Evolutionary conservation across 2,329 filamentous ascomycete genomes (phyloP), one percentile per base, ranked within the genome.

Genomic region (Colletotrichum sp.): DNA sequence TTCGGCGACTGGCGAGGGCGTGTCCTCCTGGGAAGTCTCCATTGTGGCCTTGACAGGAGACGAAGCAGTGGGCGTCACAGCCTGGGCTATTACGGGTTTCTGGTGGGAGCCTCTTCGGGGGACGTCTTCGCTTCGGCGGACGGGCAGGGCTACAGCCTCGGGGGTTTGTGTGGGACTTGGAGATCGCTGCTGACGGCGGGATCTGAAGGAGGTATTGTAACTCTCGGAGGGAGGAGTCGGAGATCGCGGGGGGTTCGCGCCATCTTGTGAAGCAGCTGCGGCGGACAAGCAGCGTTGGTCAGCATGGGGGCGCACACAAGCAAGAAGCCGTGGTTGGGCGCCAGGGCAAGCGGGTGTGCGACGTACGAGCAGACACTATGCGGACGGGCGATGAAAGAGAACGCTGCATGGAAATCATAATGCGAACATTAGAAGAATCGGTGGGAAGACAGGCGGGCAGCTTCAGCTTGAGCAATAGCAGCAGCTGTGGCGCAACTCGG

Each of bases 331-430:
- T 39, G n/a, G 64, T 55, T 72, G 64, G 36, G 63, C 57, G 69
- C 28, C 59, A 15, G 49, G 77, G 62, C 30, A 28, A 76, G 75
- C 65, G 70, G 52, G 59, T 62, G 71, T 55, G 76, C 64, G 79
- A 93, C 92, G 83, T 92, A 93, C 92, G 88, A 81, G 89, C 86
- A 84, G 90, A 89, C 79, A 89, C 87, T 79, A 89, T 87, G 85
- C 89, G 89, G 85, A 91, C 90, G 80, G 91, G 90, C 84, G 92
- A 92, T 79, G 92, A 93, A 78, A 90, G 86, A 78, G 90, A 92
- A 81, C 89, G 89, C 85, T 92, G 89, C 90, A 92, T 91, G 85
- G 90, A 89, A 83, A 90, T 89, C 89, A 92, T 79, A 74, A 83
- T 89, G 88, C 84, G 84, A 84, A 86, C 87, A 88, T 89, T 82